Evolutionary conservation across 2,329 filamentous ascomycete genomes (phyloP).

Genomic region (Tolypocladium capitatum): DNA sequence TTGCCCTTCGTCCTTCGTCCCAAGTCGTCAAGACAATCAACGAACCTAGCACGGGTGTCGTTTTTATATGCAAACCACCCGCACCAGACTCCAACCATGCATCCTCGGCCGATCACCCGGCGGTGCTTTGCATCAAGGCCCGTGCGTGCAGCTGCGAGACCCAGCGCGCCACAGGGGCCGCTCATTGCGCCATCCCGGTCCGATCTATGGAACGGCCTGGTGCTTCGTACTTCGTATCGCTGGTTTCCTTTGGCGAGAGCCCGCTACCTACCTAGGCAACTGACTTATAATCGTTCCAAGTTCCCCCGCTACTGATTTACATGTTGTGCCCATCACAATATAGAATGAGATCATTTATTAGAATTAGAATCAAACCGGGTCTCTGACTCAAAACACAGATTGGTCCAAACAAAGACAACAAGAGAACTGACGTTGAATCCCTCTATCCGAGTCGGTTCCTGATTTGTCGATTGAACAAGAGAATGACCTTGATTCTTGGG

Average conservation of each 20-base stretch:
- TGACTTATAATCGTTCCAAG: not conserved
- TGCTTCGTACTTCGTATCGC: too few relatives aligned
- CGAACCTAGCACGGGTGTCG: not conserved
- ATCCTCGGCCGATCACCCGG: not conserved
- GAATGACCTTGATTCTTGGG: not conserved
- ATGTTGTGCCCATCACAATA: not conserved
- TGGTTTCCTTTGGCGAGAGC: too few relatives aligned
- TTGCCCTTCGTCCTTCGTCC: too few relatives aligned
- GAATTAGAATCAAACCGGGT: not conserved
- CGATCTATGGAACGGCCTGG: not conserved
- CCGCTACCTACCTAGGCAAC: too few relatives aligned
- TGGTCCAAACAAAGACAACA: not conserved
- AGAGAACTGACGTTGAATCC: not conserved
- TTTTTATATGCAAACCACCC: not conserved
- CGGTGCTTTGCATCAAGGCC: not conserved
- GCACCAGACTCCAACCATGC: not conserved
- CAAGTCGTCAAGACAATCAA: not conserved
- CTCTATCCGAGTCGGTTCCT: not conserved
- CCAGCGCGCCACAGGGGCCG: not conserved
- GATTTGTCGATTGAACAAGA: not conserved
- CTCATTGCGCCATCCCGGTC: not conserved
- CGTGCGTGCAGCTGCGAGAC: not conserved
- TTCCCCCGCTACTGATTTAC: not conserved
- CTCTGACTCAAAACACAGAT: not conserved
- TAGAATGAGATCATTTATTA: not conserved